phyloP scores from a whole-genome alignment of 2,329 filamentous ascomycete genomes.

The Graphilbum ipis-grandicollis region DNA sequence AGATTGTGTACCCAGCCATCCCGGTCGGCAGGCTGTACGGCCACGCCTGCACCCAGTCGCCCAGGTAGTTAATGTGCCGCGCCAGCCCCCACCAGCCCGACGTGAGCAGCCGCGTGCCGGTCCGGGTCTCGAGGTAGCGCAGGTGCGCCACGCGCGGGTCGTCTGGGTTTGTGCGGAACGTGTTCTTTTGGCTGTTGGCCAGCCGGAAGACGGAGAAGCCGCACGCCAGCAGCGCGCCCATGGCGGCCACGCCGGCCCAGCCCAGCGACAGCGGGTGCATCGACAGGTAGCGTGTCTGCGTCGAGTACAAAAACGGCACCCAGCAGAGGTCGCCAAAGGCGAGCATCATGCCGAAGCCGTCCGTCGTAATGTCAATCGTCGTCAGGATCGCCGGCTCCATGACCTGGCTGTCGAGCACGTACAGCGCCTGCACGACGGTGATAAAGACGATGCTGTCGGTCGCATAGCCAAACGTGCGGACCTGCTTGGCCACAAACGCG shows the following conservation, averaged over 20 bases:
- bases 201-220: conserved; percentile 89
- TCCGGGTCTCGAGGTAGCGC: conserved; percentile 69
- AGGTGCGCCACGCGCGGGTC: conserved; percentile 67
- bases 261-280: conserved; percentile 70
- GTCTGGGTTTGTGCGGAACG: conserved; percentile 72
- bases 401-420: conserved; percentile 69
- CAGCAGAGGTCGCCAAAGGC: conserved; percentile 83
- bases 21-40: conserved; percentile 78
- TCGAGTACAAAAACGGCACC: conserved; percentile 78
- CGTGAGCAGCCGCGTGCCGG: conserved; percentile 63
- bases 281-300: conserved; percentile 72
- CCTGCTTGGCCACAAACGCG: conserved; percentile 74
- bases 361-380: conserved; percentile 84
- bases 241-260: conserved; percentile 40
- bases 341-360: conserved; percentile 93
- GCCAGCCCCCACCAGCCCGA: conserved; percentile 89
- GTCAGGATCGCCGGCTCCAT: conserved; percentile 83
- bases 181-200: conserved; percentile 91
- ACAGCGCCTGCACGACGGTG: conserved; percentile 60
- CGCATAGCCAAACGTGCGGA: conserved; percentile 64
- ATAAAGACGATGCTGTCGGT: conserved; percentile 77
- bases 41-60: conserved; percentile 91
- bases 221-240: conserved; percentile 47
- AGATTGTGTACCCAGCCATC: conserved; percentile 62
- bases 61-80: conserved; percentile 89